A percentile compares a stretch with the other conserved stretches of the same genome.
These are phyloP conservation scores for Solanum chiquidenum DNA, from an alignment of 257 asterid species.

Conservation along the genomic window DNA sequence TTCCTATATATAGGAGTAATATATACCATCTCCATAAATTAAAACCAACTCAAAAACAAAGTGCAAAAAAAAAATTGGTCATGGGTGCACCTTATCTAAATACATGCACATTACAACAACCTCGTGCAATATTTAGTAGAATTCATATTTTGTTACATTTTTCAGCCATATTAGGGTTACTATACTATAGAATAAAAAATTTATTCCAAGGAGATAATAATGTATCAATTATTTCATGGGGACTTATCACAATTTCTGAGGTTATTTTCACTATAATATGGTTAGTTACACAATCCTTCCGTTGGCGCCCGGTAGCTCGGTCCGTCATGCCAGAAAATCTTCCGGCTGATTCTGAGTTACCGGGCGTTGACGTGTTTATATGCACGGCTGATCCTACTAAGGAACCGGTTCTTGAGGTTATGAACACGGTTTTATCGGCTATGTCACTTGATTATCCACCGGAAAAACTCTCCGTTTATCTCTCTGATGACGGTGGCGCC, in stretches of 20 bases:
- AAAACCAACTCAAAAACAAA: not conserved
- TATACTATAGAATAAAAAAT: slow-evolving; percentile 48
- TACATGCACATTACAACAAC: slow-evolving; percentile 54
- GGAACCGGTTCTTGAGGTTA: slow-evolving; percentile 75
- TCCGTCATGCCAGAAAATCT: slow-evolving; percentile 46
- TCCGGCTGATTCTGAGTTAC: slow-evolving; percentile 32
- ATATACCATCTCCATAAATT: not conserved
- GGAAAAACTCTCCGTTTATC: slow-evolving; percentile 61
- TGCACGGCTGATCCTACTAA: slow-evolving; percentile 69
- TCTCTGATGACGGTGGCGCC: slow-evolving; percentile 76
- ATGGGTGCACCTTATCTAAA: slow-evolving; percentile 21
- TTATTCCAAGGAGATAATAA: slow-evolving; percentile 8
- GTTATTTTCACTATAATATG: slow-evolving; percentile 47
- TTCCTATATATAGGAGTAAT: not conserved
- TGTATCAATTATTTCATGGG: slow-evolving; percentile 43
- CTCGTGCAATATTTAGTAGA: slow-evolving; percentile 43
- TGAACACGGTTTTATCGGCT: slow-evolving; percentile 77
- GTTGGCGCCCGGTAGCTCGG: slow-evolving; percentile 72
- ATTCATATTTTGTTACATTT: slow-evolving; percentile 52
- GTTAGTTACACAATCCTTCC: slow-evolving; percentile 50
- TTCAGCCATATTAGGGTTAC: slow-evolving; percentile 34
- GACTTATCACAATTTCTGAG: slow-evolving; percentile 42
- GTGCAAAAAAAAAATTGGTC: not conserved
- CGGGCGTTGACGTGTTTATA: slow-evolving; percentile 51
- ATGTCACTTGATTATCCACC: slow-evolving; percentile 70